phyloP scores from a whole-genome alignment of 805 yeast species.

The Zygoascus tannicola region DNA sequence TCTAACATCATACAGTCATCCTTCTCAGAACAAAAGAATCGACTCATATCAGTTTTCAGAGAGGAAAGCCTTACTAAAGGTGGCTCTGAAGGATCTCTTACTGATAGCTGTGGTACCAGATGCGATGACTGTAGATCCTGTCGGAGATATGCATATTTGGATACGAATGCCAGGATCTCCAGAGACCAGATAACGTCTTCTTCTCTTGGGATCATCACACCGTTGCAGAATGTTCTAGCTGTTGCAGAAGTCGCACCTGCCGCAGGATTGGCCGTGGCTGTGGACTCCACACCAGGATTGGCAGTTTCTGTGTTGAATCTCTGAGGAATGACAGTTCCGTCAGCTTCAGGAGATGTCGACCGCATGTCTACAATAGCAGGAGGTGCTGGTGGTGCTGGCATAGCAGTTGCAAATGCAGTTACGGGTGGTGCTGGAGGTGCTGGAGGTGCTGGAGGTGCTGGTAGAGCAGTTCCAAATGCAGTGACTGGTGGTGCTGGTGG shows the following conservation, averaged over 20 bases:
- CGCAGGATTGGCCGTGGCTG: neutral
- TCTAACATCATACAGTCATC: constrained; percentile 1
- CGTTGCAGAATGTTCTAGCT: constrained; percentile 44
- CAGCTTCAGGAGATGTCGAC: neutral
- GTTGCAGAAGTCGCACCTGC: neutral
- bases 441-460: neutral
- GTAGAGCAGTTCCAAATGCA: neutral
- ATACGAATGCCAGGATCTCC: constrained; percentile 84
- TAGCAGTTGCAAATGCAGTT: neutral
- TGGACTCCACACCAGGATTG: neutral
- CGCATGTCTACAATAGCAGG: constrained; percentile 1
- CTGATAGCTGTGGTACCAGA: constrained; percentile 60
- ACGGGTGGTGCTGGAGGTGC: constrained; percentile 1
- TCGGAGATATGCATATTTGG: constrained; percentile 78
- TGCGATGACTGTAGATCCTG: constrained; percentile 66
- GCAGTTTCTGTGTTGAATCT: neutral
- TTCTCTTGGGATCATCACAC: constrained; percentile 77
- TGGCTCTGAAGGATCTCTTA: constrained; percentile 23
- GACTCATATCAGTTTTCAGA: neutral
- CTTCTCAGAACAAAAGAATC: neutral
- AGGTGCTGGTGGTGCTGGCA: neutral
- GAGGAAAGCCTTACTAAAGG: constrained; percentile 15
- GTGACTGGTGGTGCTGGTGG: too few species aligned
- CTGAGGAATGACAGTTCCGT: neutral
- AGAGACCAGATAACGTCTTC: constrained; percentile 93